Evolutionary conservation across 2,329 filamentous ascomycete species (phyloP).

Genomic region (Hypoxylon sp.): DNA sequence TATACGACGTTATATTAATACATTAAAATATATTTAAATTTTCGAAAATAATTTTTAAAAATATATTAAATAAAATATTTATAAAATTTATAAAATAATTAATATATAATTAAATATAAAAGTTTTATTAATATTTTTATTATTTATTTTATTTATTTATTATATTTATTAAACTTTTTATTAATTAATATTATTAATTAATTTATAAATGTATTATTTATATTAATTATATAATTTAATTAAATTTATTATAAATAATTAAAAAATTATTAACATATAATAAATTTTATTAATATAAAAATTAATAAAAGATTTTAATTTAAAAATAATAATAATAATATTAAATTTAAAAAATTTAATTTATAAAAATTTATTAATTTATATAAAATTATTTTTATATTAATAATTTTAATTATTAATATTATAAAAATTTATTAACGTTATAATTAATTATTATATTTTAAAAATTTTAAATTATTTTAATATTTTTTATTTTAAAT

Average conservation of each 20-base stretch:
- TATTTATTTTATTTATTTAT: neutral
- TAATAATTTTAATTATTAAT: neutral
- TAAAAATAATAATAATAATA: constrained; percentile 24
- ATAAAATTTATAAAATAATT: too few species aligned
- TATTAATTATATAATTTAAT: neutral
- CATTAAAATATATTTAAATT: too few species aligned
- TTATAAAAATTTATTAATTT: neutral
- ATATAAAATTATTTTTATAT: neutral
- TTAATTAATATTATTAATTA: neutral
- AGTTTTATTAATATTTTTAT: neutral
- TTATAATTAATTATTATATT: neutral
- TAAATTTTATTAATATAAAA: neutral
- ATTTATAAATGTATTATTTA: neutral
- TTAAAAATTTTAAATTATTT: neutral
- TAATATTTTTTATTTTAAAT: neutral
- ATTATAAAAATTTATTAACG: neutral
- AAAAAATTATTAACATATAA: neutral
- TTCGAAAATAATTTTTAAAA: too few species aligned
- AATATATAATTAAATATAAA: too few species aligned
- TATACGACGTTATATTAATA: too few species aligned
- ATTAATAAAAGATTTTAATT: neutral
- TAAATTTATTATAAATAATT: neutral
- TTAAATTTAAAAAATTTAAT: neutral
- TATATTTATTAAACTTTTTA: neutral
- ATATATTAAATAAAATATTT: too few species aligned